These are phyloP conservation scores for Leccinum cinnamomeum DNA, from an alignment of 1,284 basidiomycete genomes.

Conservation along the genomic window DNA sequence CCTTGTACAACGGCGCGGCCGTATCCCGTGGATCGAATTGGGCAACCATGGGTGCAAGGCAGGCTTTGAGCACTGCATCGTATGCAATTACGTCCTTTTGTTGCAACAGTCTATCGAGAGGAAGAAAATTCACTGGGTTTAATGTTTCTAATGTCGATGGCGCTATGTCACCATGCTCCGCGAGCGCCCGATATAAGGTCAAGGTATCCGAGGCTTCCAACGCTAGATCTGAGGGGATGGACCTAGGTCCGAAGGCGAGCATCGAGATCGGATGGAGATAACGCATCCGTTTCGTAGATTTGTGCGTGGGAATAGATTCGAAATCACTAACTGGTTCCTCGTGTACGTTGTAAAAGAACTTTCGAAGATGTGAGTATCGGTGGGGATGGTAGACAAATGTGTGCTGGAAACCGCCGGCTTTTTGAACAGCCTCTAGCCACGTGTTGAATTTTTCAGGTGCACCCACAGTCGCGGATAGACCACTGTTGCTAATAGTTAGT, in stretches of 20 bases:
- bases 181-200: slow-evolving; percentile 48
- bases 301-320: slow-evolving; percentile 39
- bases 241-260: slow-evolving; percentile 48
- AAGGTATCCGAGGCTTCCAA: slow-evolving; percentile 60
- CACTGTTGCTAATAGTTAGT: slow-evolving; percentile 39
- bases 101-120: slow-evolving; percentile 39
- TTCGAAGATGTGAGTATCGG: slow-evolving; percentile 71
- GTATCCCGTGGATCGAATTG: slow-evolving; percentile 39
- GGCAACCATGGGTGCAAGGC: slow-evolving; percentile 42
- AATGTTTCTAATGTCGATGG: slow-evolving; percentile 37
- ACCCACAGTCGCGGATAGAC: slow-evolving; percentile 69
- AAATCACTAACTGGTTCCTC: slow-evolving; percentile 31
- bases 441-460: slow-evolving; percentile 60
- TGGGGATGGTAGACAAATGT: slow-evolving; percentile 60
- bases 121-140: slow-evolving; percentile 50
- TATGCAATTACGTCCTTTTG: slow-evolving; percentile 62
- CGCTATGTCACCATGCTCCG: slow-evolving; percentile 19
- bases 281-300: slow-evolving; percentile 40
- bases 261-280: slow-evolving; percentile 63
- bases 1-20: slow-evolving; percentile 37
- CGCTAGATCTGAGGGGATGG: slow-evolving; percentile 59
- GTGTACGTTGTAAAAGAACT: slow-evolving; percentile 53
- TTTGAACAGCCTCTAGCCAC: slow-evolving; percentile 64
- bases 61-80: slow-evolving; percentile 51
- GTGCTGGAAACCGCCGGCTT: slow-evolving; percentile 55